Percentiles rank a stretch among this genome's conserved stretches.
These are phyloP conservation scores for Parsonsia alboflavescens DNA, from an alignment of 257 asterid genomes.

Conservation along the genomic window DNA sequence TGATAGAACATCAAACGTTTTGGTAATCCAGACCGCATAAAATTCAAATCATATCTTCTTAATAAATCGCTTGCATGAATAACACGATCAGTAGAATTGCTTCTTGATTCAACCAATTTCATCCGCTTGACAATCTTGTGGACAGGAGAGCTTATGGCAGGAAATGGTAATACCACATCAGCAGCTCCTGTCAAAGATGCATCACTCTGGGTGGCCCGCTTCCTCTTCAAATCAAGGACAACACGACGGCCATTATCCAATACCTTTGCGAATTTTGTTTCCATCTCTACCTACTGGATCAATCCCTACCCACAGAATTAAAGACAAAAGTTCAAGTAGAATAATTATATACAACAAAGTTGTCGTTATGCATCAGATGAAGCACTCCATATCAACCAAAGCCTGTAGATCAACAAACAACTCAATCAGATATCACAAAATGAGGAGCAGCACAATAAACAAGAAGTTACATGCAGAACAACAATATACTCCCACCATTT, in stretches of 20 bases:
- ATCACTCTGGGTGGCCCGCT: slow-evolving; percentile 32
- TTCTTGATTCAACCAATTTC: slow-evolving; percentile 38
- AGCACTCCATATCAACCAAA: slow-evolving; percentile 36
- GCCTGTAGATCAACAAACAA: slow-evolving; percentile 28
- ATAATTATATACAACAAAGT: slow-evolving; percentile 26
- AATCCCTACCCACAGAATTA: slow-evolving; percentile 46
- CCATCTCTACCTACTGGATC: slow-evolving; percentile 51
- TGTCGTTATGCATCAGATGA: slow-evolving; percentile 38
- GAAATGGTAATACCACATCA: slow-evolving; percentile 36
- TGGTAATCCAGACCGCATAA: slow-evolving; percentile 53
- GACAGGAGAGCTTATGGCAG: slow-evolving; percentile 27
- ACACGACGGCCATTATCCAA: slow-evolving; percentile 55
- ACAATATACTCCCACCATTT: not conserved
- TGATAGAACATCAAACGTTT: slow-evolving; percentile 64
- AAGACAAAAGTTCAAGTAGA: slow-evolving; percentile 32
- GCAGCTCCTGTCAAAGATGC: slow-evolving; percentile 33
- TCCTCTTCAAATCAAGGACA: slow-evolving; percentile 63
- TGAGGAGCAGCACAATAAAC: not conserved
- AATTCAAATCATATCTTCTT: slow-evolving; percentile 47
- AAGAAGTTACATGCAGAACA: not conserved
- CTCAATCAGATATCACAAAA: not conserved
- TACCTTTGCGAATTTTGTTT: slow-evolving; percentile 63
- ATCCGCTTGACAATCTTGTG: slow-evolving; percentile 44
- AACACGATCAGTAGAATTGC: slow-evolving; percentile 20
- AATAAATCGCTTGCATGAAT: slow-evolving; percentile 33